A percentile compares a stretch with the other conserved stretches of the same genome.
phyloP scores from a whole-genome alignment of 2,329 filamentous ascomycete genomes.

The Pestalotiopsis sp. region DNA sequence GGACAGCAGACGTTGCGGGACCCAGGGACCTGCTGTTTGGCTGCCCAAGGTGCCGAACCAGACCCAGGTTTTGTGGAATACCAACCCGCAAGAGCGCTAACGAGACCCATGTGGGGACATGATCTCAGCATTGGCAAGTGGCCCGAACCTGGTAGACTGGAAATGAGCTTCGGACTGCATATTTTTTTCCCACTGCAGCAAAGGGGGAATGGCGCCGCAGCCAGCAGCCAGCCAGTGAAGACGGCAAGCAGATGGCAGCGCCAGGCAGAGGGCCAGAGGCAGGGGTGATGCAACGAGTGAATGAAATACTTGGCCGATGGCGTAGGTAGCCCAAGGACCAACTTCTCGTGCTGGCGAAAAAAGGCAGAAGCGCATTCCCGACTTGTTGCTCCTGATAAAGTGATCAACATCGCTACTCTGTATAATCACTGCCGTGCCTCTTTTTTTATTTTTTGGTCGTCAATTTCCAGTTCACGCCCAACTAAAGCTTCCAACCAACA shows the following conservation, averaged over 20 bases:
- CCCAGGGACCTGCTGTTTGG: not conserved
- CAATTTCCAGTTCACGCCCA: not conserved
- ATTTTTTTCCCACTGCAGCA: not conserved
- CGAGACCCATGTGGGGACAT: not conserved
- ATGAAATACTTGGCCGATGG: slow-evolving; percentile 11
- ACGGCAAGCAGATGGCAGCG: not conserved
- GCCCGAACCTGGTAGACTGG: not conserved
- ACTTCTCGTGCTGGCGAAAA: not conserved
- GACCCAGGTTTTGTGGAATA: not conserved
- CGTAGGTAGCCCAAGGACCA: not conserved
- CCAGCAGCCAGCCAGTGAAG: not conserved
- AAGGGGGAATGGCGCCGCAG: not conserved
- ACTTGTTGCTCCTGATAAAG: not conserved
- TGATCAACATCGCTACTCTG: not conserved
- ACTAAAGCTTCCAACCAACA: not conserved
- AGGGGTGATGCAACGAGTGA: slow-evolving; percentile 10
- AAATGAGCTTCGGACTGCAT: not conserved
- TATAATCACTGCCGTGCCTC: not conserved
- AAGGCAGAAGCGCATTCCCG: not conserved
- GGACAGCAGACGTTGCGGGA: not conserved
- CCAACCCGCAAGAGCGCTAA: not conserved
- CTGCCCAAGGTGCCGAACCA: not conserved
- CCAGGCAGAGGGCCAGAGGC: not conserved
- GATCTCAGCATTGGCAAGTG: slow-evolving; percentile 7
- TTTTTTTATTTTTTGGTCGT: not conserved